phyloP scores from a whole-genome alignment of 768 basidiomycete genomes.

The Coprinopsis marcescibilis region DNA sequence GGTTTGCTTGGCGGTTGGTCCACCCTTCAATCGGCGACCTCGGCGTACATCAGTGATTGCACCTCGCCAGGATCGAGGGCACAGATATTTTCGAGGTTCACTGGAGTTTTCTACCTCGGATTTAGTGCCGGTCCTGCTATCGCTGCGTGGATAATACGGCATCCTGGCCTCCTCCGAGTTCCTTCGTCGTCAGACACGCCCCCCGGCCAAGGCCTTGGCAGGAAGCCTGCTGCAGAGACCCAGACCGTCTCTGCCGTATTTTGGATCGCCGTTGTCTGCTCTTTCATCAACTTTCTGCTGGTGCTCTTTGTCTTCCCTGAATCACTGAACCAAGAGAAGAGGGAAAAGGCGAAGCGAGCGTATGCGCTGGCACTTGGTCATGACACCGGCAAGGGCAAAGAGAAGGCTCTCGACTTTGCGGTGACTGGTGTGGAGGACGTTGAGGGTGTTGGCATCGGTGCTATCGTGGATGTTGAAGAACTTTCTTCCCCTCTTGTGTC shows the following conservation, averaged over 20 bases:
- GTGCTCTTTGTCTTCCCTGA: slow-evolving; percentile 68
- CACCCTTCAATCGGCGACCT: slow-evolving; percentile 68
- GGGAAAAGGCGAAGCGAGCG: slow-evolving; percentile 25
- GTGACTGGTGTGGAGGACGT: slow-evolving; percentile 16
- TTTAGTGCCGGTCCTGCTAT: slow-evolving; percentile 72
- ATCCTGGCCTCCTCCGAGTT: slow-evolving; percentile 24
- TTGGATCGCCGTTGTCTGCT: slow-evolving; percentile 38
- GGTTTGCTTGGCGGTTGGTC: slow-evolving; percentile 82
- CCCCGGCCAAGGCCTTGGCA: not conserved
- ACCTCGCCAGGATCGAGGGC: slow-evolving; percentile 80
- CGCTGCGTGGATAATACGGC: slow-evolving; percentile 49
- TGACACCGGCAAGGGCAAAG: slow-evolving; percentile 19
- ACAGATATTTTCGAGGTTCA: slow-evolving; percentile 65
- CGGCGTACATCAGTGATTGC: slow-evolving; percentile 81
- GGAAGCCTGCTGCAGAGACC: slow-evolving; percentile 12
- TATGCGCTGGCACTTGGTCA: slow-evolving; percentile 13
- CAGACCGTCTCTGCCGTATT: slow-evolving; percentile 42
- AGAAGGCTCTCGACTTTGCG: slow-evolving; percentile 9
- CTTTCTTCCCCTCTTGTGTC: not conserved
- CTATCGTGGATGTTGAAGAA: slow-evolving; percentile 8
- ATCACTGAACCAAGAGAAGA: slow-evolving; percentile 42
- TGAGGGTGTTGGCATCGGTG: slow-evolving; percentile 12
- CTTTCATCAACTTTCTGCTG: slow-evolving; percentile 52
- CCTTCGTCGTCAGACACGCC: slow-evolving; percentile 5
- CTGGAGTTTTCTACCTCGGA: slow-evolving; percentile 73